These are phyloP conservation scores for Escallonia rubra DNA, from an alignment of 129 eudicot genomes.

Conservation along the genomic window DNA sequence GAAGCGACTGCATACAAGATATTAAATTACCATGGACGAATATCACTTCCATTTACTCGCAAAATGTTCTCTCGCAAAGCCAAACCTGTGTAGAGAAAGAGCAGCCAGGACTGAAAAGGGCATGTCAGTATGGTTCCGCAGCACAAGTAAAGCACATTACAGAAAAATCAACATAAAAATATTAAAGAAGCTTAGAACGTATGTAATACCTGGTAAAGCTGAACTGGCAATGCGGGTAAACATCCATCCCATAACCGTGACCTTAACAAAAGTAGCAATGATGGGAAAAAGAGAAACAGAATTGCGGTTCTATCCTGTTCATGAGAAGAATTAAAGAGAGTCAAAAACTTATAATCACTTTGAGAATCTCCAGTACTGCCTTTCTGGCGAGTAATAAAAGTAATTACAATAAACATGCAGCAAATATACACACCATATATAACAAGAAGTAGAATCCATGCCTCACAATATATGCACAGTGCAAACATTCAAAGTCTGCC, in stretches of 20 bases:
- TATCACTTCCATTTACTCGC: conserved; percentile 90
- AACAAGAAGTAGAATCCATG: too few relatives aligned
- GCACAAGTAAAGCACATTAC: neutral
- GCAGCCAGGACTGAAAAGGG: conserved; percentile 83
- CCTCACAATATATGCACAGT: too few relatives aligned
- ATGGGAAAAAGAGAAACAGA: conserved; percentile 76
- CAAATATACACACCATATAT: too few relatives aligned
- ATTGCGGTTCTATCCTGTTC: conserved; percentile 84
- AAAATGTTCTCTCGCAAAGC: conserved; percentile 89
- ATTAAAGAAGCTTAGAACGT: neutral
- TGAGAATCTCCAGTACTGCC: neutral
- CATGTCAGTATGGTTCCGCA: conserved; percentile 6
- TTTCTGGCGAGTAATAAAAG: neutral
- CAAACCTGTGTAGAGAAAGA: conserved; percentile 86
- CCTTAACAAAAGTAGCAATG: conserved; percentile 61
- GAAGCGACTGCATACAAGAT: neutral
- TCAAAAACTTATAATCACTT: neutral
- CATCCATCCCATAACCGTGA: conserved; percentile 80
- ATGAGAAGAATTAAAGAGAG: conserved; percentile 10
- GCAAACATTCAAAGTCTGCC: too few relatives aligned
- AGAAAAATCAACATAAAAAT: neutral
- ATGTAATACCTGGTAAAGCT: conserved; percentile 73
- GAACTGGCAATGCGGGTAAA: conserved; percentile 91
- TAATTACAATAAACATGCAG: neutral
- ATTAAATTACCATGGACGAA: conserved; percentile 76